Conservation (phyloP, 305 asterid species). For the Petunia hybrid region DNA sequence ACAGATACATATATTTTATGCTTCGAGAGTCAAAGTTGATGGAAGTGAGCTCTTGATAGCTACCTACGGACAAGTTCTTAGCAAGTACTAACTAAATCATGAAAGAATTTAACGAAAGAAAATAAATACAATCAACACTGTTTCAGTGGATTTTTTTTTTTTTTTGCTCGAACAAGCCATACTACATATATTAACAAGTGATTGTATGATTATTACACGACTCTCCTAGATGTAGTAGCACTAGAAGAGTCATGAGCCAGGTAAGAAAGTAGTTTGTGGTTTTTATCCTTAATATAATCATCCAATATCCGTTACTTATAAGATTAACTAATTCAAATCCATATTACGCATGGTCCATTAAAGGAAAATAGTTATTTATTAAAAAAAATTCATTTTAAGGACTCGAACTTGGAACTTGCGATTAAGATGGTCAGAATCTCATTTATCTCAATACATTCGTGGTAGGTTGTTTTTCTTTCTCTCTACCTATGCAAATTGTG, state of each 20-base stretch:
- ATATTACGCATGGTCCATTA: no score
- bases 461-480: neutral
- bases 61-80: conserved; percentile 26
- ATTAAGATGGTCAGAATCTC: no score
- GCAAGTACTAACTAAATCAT: neutral
- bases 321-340: no score
- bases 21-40: neutral
- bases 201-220: no score
- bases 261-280: conserved; percentile 16
- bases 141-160: neutral
- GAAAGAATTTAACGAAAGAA: neutral
- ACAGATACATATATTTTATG: neutral
- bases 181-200: no score
- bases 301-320: no score
- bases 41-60: conserved; percentile 27
- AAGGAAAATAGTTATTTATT: no score
- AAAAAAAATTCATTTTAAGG: no score
- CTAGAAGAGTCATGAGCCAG: conserved; percentile 23
- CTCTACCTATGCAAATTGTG: neutral
- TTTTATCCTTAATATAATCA: neutral
- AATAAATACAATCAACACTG: neutral
- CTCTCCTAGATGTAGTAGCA: no score
- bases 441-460: no score
- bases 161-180: no score
- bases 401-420: no score